Conservation (phyloP, 139 green algal species). For the Nannochloris sp. region DNA sequence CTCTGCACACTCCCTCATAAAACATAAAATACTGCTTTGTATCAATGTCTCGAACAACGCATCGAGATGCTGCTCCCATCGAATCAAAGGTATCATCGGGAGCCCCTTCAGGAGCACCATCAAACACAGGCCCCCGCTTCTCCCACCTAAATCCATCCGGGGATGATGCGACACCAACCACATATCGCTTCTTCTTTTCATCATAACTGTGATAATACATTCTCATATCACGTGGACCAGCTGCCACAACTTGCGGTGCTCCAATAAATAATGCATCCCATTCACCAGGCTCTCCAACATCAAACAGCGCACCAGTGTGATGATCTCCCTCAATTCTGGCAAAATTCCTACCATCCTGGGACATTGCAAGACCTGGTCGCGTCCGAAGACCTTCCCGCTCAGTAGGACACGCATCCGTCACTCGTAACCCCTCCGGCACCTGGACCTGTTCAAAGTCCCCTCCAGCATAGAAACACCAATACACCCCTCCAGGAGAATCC, state of each 20-base stretch:
- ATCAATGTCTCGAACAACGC: slow-evolving; percentile 63
- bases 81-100: slow-evolving; percentile 43
- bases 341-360: slow-evolving; percentile 88
- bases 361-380: slow-evolving; percentile 77
- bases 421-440: slow-evolving; percentile 25
- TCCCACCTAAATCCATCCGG: slow-evolving; percentile 67
- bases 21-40: slow-evolving; percentile 78
- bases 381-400: slow-evolving; percentile 55
- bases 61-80: slow-evolving; percentile 33
- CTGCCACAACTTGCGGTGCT: slow-evolving; percentile 65
- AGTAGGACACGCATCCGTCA: neutral
- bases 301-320: slow-evolving; percentile 80
- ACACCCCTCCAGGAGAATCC: slow-evolving; percentile 65
- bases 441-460: slow-evolving; percentile 50
- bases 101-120: slow-evolving; percentile 12
- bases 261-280: slow-evolving; percentile 77
- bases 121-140: slow-evolving; percentile 43
- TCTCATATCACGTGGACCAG: slow-evolving; percentile 65
- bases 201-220: slow-evolving; percentile 86
- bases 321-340: slow-evolving; percentile 93
- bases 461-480: slow-evolving; percentile 95
- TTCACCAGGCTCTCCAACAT: slow-evolving; percentile 65
- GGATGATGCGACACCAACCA: slow-evolving; percentile 61
- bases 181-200: slow-evolving; percentile 17
- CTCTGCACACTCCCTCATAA: slow-evolving; percentile 71